Base-by-base conservation (phyloP, 805 yeast species). In the Yamadazyma laniorum region DNA sequence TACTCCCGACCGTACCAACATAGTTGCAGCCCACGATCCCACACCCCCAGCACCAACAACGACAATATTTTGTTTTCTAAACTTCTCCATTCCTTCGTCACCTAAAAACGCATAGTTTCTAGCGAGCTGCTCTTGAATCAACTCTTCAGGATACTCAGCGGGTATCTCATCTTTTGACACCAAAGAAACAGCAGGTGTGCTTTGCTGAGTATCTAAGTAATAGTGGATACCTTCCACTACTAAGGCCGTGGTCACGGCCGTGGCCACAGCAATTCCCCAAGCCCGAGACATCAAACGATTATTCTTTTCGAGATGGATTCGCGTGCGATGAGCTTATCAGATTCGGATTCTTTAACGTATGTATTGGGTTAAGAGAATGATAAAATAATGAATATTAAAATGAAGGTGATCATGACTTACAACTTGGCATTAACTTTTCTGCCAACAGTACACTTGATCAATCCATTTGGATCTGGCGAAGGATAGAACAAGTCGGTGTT, bases 21-120 rank as follows among this genome's bases (percentile, higher is more conserved):
- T 87, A 8, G 95, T 83, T 9, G 85, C 82, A 17, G 83, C 95
- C 91, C 96, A 90, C 0, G 97, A 90, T 2, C 99, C 99, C 28
- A 93, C 99, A 42, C 99, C 99, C 42, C 99, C 99, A 13, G 91
- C 93, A 21, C 99, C 99, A 21, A 79, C 80, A 12, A 91, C 85
- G 2, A 88, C 85, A 2, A 90, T 75, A 39, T 77, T 73, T 53
- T 87, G 82, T 9, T 71, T 62, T 38, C 96, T 78, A 13, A 93
- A 76, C 42, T 77, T 78, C 14, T 63, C 59, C 77, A 89, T 80
- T 1, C 96, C 98, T 15, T 82, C 85, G 35, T 85, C 86, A 9
- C 96, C 88, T 18, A 93, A 69, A 56, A 93, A 93, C 1, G 95
- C 97, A 56, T 86, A 84, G 65, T 91, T 93, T 45, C 99, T 71